Conservation (phyloP, 371 early-diverging fungal genomes). For the Mucor plumbeus region DNA sequence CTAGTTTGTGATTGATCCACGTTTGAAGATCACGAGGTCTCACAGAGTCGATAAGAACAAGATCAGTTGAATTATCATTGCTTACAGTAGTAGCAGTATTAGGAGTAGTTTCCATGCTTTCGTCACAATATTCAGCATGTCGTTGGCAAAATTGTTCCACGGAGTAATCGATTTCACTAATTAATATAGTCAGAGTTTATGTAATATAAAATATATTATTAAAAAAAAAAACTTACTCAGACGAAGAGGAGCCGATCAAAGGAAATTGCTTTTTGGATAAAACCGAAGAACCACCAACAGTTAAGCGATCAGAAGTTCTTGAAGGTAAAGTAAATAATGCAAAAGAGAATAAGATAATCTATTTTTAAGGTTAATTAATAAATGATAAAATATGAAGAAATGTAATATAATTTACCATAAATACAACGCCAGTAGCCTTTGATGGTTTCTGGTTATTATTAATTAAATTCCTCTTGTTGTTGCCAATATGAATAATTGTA, state of each 20-base stretch:
- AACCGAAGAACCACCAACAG: constrained; percentile 53
- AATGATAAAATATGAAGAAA: neutral
- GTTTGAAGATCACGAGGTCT: constrained; percentile 42
- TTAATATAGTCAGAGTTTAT: neutral
- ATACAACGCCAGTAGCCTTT: constrained; percentile 64
- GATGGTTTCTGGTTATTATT: constrained; percentile 3
- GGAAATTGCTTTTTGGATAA: constrained; percentile 27
- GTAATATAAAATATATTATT: neutral
- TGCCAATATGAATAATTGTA: constrained; percentile 15
- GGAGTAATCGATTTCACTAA: constrained; percentile 10
- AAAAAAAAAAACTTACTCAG: neutral
- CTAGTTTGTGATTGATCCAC: constrained; percentile 44
- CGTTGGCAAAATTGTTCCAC: constrained; percentile 16
- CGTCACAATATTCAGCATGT: constrained; percentile 2
- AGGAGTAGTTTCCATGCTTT: neutral
- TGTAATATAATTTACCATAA: constrained; percentile 61
- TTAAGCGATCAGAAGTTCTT: constrained; percentile 47
- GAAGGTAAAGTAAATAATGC: constrained; percentile 64
- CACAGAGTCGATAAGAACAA: constrained; percentile 45
- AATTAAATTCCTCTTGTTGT: constrained; percentile 17
- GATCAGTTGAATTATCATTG: constrained; percentile 31
- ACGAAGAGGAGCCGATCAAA: constrained; percentile 24
- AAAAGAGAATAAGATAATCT: constrained; percentile 70
- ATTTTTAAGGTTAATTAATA: neutral
- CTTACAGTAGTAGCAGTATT: neutral